A percentile compares a stretch with the other conserved stretches of the same genome.
phyloP scores from a whole-genome alignment of 2,329 filamentous ascomycete species.

The Botrytis tulipae region DNA sequence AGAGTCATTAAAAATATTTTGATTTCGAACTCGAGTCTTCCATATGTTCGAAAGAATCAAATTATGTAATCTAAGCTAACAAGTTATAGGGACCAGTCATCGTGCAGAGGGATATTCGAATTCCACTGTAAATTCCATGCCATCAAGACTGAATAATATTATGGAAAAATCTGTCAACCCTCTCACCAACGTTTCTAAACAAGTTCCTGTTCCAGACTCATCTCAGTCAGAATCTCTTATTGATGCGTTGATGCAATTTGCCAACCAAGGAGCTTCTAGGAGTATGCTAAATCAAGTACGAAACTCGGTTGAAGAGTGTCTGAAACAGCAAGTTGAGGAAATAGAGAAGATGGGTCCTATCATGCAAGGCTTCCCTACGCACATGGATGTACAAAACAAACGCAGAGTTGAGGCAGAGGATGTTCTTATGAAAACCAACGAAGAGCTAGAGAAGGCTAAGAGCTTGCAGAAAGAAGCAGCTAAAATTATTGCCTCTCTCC shows the following conservation, averaged over 20 bases:
- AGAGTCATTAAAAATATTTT: not conserved
- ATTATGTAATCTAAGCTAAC: not conserved
- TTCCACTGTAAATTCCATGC: not conserved
- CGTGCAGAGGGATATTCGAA: not conserved
- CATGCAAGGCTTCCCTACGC: not conserved
- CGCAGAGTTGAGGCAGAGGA: not conserved
- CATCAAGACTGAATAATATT: not conserved
- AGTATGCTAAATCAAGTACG: not conserved
- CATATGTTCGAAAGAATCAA: not conserved
- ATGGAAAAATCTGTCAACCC: not conserved
- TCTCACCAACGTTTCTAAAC: not conserved
- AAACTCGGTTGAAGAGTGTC: not conserved
- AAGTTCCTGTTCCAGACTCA: not conserved
- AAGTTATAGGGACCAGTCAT: not conserved
- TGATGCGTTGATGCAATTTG: not conserved
- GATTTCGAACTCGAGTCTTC: too few species aligned
- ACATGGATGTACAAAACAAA: not conserved
- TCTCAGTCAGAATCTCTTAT: not conserved
- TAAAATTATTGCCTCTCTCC: not conserved
- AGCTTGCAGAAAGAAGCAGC: not conserved
- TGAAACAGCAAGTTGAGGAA: conserved; percentile 1
- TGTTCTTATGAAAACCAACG: not conserved
- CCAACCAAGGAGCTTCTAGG: not conserved
- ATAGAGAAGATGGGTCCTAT: not conserved
- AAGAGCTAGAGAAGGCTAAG: conserved; percentile 5